These are phyloP conservation scores for Holtermanniella nyarrowii DNA, from an alignment of 768 basidiomycete species.

Conservation along the genomic window DNA sequence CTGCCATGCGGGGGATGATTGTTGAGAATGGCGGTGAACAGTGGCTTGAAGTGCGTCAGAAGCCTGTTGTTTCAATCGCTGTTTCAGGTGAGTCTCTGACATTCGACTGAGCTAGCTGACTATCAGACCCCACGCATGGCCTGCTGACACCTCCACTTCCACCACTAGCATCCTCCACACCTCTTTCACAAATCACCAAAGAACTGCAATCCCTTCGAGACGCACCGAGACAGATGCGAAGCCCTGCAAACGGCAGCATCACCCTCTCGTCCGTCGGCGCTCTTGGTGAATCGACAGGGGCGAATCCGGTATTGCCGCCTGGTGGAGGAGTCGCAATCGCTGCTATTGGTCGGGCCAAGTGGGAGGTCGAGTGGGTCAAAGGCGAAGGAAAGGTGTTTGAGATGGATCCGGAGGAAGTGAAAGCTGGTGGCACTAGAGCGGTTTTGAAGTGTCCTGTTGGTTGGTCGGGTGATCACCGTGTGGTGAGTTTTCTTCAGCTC, in stretches of 20 bases:
- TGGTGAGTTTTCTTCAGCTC: constrained; percentile 14
- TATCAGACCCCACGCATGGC: constrained; percentile 25
- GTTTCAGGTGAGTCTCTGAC: constrained; percentile 24
- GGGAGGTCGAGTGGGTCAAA: constrained; percentile 20
- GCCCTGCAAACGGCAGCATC: constrained; percentile 12
- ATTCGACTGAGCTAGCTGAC: not conserved
- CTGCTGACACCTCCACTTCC: constrained; percentile 32
- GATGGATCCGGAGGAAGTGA: constrained; percentile 13
- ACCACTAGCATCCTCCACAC: constrained; percentile 15
- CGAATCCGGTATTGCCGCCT: constrained; percentile 31
- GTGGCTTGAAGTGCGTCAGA: constrained; percentile 20
- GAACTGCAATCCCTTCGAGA: constrained; percentile 13
- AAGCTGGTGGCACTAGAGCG: constrained; percentile 13
- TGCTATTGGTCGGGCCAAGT: constrained; percentile 26
- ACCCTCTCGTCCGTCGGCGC: constrained; percentile 32
- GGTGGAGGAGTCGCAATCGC: constrained; percentile 31
- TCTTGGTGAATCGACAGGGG: constrained; percentile 23
- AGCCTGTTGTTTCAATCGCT: constrained; percentile 25
- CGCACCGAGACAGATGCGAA: constrained; percentile 9
- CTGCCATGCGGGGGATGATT: constrained; percentile 26
- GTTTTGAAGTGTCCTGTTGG: constrained; percentile 26
- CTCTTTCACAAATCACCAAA: constrained; percentile 18
- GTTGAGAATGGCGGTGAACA: constrained; percentile 11
- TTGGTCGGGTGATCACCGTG: constrained; percentile 36
- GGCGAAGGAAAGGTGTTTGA: constrained; percentile 11